Conservation (phyloP, 305 asterid genomes). For the Rubia peregrina region DNA sequence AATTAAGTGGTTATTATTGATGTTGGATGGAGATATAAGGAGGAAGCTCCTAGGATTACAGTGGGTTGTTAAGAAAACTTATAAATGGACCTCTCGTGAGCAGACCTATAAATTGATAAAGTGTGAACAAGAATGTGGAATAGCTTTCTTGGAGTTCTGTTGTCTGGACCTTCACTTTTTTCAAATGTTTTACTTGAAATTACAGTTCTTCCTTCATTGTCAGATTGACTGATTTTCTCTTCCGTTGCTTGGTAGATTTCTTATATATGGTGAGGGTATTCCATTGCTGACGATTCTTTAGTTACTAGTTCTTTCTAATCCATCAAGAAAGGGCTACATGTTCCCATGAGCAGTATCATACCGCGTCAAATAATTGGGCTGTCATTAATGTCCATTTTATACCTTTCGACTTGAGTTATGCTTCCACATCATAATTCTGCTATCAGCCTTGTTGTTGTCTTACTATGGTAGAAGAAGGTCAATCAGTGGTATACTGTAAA, state of each 20-base stretch:
- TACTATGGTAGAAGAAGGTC: conserved; percentile 2
- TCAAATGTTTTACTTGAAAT: neutral
- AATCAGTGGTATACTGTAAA: conserved; percentile 1
- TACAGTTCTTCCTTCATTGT: neutral
- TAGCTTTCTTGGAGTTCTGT: neutral
- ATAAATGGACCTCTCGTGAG: neutral
- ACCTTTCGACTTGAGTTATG: neutral
- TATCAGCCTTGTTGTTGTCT: neutral
- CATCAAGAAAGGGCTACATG: neutral
- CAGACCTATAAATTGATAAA: neutral
- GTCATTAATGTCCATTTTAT: neutral
- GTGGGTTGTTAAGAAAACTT: neutral
- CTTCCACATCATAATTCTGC: neutral
- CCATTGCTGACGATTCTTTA: neutral
- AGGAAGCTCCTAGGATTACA: neutral
- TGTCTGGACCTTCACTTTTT: neutral
- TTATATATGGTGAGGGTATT: neutral
- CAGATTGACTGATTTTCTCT: neutral
- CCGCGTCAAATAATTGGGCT: neutral
- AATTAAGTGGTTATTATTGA: neutral
- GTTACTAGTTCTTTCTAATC: neutral
- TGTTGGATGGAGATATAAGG: neutral
- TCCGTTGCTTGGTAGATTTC: neutral
- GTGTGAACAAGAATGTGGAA: neutral
- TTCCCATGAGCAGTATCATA: neutral